These are phyloP conservation scores for Stachybotrys elegans DNA, from an alignment of 2,329 filamentous ascomycete genomes.

Conservation along the genomic window DNA sequence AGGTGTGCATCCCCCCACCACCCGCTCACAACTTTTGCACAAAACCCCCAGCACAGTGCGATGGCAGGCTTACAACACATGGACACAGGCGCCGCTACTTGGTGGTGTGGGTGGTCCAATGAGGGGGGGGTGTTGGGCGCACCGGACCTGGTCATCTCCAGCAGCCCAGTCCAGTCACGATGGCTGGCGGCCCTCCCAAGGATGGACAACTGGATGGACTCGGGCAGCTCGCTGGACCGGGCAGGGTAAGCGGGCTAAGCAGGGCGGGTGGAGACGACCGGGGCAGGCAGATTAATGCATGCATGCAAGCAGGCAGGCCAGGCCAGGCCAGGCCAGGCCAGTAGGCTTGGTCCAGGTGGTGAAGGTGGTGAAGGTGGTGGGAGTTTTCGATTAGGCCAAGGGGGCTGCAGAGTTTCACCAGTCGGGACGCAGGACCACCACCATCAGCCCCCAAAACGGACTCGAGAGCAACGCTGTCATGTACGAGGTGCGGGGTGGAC, in stretches of 20 bases:
- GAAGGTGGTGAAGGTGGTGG: no score
- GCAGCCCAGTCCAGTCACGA: neutral
- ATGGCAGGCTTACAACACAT: neutral
- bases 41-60: neutral
- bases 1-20: no score
- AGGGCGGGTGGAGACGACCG: neutral
- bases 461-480: neutral
- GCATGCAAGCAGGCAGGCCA: neutral
- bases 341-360: no score
- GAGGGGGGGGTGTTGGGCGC: neutral
- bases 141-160: constrained; percentile 1
- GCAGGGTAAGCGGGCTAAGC: no score
- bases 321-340: neutral
- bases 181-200: neutral
- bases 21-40: no score
- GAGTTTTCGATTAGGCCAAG: neutral
- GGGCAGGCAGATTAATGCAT: neutral
- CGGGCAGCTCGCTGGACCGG: no score
- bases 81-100: neutral
- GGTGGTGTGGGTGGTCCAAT: neutral
- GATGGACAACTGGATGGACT: neutral
- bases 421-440: no score
- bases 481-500: neutral
- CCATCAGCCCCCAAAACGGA: no score
- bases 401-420: neutral